phyloP scores from a whole-genome alignment of 139 green algal species.

The Axilococcus clingmanii region DNA sequence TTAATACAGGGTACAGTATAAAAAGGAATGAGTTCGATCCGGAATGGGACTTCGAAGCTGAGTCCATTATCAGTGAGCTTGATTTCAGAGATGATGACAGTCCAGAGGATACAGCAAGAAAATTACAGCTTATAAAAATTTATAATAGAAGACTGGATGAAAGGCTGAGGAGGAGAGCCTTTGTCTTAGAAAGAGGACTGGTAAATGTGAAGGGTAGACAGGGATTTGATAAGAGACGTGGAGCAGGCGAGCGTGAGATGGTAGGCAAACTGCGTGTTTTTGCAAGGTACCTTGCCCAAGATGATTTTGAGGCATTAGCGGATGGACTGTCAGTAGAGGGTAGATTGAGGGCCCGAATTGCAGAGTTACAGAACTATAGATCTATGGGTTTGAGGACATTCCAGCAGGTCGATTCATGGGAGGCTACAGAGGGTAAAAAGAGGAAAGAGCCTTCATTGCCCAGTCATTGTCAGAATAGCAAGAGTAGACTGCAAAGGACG shows the following conservation, averaged over 20 bases:
- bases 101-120: neutral
- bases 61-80: conserved; percentile 55
- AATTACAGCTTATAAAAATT: conserved; percentile 44
- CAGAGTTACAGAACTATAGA: conserved; percentile 71
- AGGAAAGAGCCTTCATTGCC: conserved; percentile 7
- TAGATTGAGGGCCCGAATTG: conserved; percentile 67
- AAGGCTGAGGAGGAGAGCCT: conserved; percentile 50
- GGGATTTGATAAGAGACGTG: conserved; percentile 48
- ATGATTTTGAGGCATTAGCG: conserved; percentile 68
- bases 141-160: conserved; percentile 73
- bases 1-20: conserved; percentile 71
- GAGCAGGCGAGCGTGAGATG: conserved; percentile 54
- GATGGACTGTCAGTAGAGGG: conserved; percentile 68
- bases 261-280: conserved; percentile 66
- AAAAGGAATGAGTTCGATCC: conserved; percentile 91
- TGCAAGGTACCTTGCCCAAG: conserved; percentile 55
- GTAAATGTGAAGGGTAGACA: conserved; percentile 52
- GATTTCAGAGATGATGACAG: conserved; percentile 33
- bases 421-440: conserved; percentile 14
- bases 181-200: conserved; percentile 63
- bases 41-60: conserved; percentile 87
- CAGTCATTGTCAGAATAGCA: neutral
- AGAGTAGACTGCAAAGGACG: conserved; percentile 5
- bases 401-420: conserved; percentile 52
- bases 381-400: conserved; percentile 57